Evolutionary conservation across 2,329 filamentous ascomycete genomes (phyloP).

Genomic region (Paramyrothecium roridum): DNA sequence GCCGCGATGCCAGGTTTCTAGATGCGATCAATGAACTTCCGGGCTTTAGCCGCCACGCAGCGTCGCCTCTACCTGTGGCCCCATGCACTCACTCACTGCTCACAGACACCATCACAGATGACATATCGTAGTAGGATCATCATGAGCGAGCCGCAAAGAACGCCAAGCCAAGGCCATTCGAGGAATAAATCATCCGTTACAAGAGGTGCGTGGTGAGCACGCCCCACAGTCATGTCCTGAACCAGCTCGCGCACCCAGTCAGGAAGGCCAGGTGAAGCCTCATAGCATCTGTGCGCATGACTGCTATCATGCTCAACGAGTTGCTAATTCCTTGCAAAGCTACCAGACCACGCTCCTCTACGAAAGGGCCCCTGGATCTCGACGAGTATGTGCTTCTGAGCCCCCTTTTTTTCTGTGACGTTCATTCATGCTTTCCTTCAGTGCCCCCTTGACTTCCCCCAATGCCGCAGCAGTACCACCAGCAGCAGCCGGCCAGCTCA

Average conservation of each 20-base stretch:
- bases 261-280: too few relatives aligned
- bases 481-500: conserved; percentile 8
- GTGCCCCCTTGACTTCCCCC: conserved; percentile 24
- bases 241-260: neutral
- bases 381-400: conserved; percentile 59
- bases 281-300: too few relatives aligned
- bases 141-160: conserved; percentile 26
- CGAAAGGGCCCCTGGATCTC: conserved; percentile 73
- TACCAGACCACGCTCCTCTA: conserved; percentile 63
- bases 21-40: too few relatives aligned
- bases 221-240: conserved; percentile 3
- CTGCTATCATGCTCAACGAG: neutral
- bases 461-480: conserved; percentile 18
- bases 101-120: neutral
- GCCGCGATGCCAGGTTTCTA: too few relatives aligned
- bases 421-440: conserved; percentile 5
- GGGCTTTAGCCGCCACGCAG: too few relatives aligned
- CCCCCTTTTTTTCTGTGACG: neutral
- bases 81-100: too few relatives aligned
- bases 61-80: too few relatives aligned
- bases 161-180: conserved; percentile 26
- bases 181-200: conserved; percentile 33
- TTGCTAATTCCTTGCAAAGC: neutral
- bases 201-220: conserved; percentile 25
- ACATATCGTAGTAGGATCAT: neutral